phyloP scores from a whole-genome alignment of 129 eudicot species.

The carrot (Daucus carota) region DNA sequence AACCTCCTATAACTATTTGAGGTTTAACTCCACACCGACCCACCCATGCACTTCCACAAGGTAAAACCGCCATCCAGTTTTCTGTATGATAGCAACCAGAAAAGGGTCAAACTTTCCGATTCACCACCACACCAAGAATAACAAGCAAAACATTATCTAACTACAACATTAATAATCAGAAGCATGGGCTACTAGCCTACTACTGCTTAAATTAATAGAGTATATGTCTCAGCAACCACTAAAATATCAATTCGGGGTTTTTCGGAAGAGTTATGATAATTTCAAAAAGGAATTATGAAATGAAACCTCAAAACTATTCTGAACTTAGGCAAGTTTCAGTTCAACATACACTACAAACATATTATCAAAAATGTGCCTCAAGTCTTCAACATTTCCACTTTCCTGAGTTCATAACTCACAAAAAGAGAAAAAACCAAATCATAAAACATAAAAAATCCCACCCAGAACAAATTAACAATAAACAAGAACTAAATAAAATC shows the following conservation, averaged over 20 bases:
- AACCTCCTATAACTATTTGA: constrained; percentile 28
- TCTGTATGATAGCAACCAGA: constrained; percentile 14
- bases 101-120: neutral
- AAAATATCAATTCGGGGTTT: neutral
- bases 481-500: no score
- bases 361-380: no score
- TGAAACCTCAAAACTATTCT: no score
- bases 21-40: constrained; percentile 68
- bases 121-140: neutral
- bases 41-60: constrained; percentile 79
- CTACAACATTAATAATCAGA: neutral
- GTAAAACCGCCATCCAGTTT: constrained; percentile 58
- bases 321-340: no score
- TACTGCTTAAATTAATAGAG: neutral
- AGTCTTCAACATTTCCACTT: neutral
- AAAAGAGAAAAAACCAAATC: neutral
- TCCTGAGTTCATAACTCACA: neutral
- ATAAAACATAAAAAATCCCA: neutral
- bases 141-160: neutral
- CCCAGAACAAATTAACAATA: neutral
- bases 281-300: neutral
- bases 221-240: neutral
- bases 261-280: neutral
- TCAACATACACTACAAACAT: neutral
- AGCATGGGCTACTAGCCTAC: neutral